Evolutionary conservation across 768 basidiomycete species (phyloP), one percentile per base, ranked within the genome.

Genomic region (Tephrocybe sp.): DNA sequence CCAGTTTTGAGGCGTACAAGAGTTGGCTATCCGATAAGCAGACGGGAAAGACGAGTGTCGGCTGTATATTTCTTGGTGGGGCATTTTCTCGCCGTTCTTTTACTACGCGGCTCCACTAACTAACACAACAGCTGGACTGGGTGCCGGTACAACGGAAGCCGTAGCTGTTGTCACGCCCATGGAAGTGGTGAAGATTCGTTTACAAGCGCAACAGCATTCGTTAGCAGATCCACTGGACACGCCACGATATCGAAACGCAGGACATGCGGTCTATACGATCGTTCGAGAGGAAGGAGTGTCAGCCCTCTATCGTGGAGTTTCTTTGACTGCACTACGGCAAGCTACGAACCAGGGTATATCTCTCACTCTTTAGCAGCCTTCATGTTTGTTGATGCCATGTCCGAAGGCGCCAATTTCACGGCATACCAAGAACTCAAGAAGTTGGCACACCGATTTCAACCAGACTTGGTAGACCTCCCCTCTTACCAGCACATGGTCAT

Each of bases 131-230:
- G 95, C 96, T 60, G 97, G 97, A 54, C 76, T 99, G 24, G 92
- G 87, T 37, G 96, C 97, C 4, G 97, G 97, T 21, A 87, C 87
- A n/a, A 90, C 93, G 1, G 97, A 98, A 69, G 97, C 95, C 2
- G 82, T 99, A 15, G 76, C 84, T 13, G 92, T 99, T 37, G 97
- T 99, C 9, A 96, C 90, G 37, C 97, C 97, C 0, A 98, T 99
- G 97, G 97, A 99, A 65, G 97, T 98, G 16, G 91, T 99, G 65
- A 98, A 98, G 77, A 98, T 99, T 64, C 83, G 97, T 22, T 72
- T 99, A 60, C 97, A 99, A 69, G 96, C 97, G 3, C 97, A 99
- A 63, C 88, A 90, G 63, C 97, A 98, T 68, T 98, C 96, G 18
- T 77, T 99, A 40, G 92, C 94, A 6, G 97, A 99, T 68, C 97